Conservation (phyloP, 2,329 filamentous ascomycete species). For the Akanthomyces dipterigenus region DNA sequence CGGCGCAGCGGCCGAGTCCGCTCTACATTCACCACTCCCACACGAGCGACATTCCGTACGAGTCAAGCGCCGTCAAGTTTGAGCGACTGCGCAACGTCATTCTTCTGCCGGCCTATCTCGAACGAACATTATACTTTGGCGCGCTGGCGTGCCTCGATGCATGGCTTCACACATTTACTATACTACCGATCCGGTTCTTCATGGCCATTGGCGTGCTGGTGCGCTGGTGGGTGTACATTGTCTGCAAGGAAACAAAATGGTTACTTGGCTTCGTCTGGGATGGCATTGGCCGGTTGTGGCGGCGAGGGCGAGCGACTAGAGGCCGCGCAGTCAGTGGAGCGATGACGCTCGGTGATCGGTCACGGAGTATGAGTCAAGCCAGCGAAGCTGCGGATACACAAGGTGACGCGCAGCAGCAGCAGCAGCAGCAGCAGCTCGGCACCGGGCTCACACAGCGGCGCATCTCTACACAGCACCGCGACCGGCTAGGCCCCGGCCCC, state of each 20-base stretch:
- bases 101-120: constrained; percentile 71
- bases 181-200: constrained; percentile 80
- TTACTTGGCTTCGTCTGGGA: constrained; percentile 70
- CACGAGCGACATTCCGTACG: constrained; percentile 63
- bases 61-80: constrained; percentile 87
- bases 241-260: constrained; percentile 65
- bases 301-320: constrained; percentile 41
- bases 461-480: constrained; percentile 15
- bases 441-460: constrained; percentile 13
- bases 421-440: too few species aligned
- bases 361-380: constrained; percentile 32
- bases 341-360: constrained; percentile 30
- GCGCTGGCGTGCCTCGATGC: constrained; percentile 87
- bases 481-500: constrained; percentile 22
- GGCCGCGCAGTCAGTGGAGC: constrained; percentile 26
- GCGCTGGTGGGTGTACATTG: constrained; percentile 69
- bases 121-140: constrained; percentile 81
- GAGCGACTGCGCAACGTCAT: constrained; percentile 87
- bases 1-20: constrained; percentile 54
- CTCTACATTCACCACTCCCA: constrained; percentile 59
- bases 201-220: constrained; percentile 71
- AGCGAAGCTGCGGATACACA: constrained; percentile 17
- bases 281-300: constrained; percentile 75
- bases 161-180: constrained; percentile 95
- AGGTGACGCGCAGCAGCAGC: background rate